A percentile compares a stretch with the other conserved stretches of the same genome.
These are phyloP conservation scores for Jatropha multifida DNA, from an alignment of 441 rosid species.

Conservation along the genomic window DNA sequence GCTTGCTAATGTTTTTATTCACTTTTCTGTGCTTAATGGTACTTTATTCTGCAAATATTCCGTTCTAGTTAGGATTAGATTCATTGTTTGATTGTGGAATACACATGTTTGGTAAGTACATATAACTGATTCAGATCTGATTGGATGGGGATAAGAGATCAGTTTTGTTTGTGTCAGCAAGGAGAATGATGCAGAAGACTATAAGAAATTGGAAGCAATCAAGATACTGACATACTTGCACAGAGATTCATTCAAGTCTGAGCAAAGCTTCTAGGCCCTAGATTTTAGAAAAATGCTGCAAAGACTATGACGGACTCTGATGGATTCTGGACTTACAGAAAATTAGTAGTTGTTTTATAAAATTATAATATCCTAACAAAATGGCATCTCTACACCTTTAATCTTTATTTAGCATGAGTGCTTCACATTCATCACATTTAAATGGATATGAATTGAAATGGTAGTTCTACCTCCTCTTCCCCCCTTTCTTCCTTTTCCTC, in stretches of 20 bases:
- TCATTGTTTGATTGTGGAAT: background rate
- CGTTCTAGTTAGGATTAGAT: background rate
- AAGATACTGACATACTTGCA: background rate
- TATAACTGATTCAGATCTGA: background rate
- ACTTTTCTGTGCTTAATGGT: background rate
- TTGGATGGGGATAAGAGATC: background rate
- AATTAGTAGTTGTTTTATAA: background rate
- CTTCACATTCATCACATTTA: constrained; percentile 3
- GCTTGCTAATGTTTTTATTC: background rate
- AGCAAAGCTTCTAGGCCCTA: background rate
- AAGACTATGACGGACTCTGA: background rate
- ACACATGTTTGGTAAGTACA: background rate
- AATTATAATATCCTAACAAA: background rate
- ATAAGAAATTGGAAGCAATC: background rate
- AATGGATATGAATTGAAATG: background rate
- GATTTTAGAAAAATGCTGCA: background rate
- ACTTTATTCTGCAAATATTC: background rate
- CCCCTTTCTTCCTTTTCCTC: too few relatives aligned
- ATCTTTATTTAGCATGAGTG: background rate
- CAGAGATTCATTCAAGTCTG: background rate
- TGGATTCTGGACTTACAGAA: background rate
- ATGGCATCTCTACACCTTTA: background rate
- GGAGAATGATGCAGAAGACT: background rate
- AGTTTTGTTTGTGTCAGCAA: background rate
- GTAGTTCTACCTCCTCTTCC: background rate